A percentile compares a stretch with the other conserved stretches of the same genome.
Evolutionary conservation across 2,329 filamentous ascomycete species (phyloP).

Genomic region (Pseudocercospora musae): DNA sequence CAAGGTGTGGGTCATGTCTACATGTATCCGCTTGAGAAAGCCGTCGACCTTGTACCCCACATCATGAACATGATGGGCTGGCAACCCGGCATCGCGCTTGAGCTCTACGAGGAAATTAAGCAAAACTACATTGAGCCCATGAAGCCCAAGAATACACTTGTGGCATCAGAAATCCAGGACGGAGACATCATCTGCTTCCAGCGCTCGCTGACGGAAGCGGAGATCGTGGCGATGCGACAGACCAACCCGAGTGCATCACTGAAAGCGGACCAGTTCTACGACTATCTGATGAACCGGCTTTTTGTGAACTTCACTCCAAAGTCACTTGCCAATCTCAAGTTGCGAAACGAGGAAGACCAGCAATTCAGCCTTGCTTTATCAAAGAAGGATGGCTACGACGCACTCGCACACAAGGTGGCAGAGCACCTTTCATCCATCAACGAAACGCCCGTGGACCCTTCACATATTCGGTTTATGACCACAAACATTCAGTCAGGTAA

Average conservation of each 20-base stretch:
- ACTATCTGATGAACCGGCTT: constrained; percentile 83
- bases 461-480: constrained; percentile 87
- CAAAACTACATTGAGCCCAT: constrained; percentile 94
- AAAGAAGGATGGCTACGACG: constrained; percentile 86
- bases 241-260: constrained; percentile 30
- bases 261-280: constrained; percentile 63
- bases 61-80: constrained; percentile 85
- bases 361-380: constrained; percentile 76
- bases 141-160: constrained; percentile 80
- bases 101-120: constrained; percentile 95
- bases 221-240: constrained; percentile 26
- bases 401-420: constrained; percentile 77
- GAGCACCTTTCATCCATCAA: constrained; percentile 56
- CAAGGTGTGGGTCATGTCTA: constrained; percentile 80
- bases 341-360: constrained; percentile 51
- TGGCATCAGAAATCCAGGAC: constrained; percentile 90
- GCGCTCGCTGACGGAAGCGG: constrained; percentile 51
- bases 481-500: constrained; percentile 74
- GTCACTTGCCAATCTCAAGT: constrained; percentile 35
- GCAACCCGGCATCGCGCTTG: constrained; percentile 66
- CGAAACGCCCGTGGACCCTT: constrained; percentile 61
- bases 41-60: constrained; percentile 73
- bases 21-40: constrained; percentile 81
- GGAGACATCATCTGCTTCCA: constrained; percentile 98
- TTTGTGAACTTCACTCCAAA: constrained; percentile 73